Evolutionary conservation across 768 basidiomycete species (phyloP).

Genomic region (Strobilomyces dryophilus): DNA sequence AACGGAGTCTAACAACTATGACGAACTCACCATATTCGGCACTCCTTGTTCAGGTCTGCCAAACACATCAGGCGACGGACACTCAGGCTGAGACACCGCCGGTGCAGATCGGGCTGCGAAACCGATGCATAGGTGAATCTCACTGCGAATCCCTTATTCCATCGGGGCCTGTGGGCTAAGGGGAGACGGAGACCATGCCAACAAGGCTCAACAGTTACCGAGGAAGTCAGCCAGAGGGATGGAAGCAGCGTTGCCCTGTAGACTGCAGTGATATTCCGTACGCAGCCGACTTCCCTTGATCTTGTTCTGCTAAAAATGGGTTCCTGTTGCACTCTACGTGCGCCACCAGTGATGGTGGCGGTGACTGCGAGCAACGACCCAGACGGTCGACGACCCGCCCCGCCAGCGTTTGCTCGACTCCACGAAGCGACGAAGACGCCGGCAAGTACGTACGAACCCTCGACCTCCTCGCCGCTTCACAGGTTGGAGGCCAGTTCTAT

Average conservation of each 20-base stretch:
- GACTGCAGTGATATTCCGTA: not conserved
- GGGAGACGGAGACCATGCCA: conserved; percentile 17
- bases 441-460: not conserved
- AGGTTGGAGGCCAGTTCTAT: conserved; percentile 8
- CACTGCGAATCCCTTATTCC: conserved; percentile 16
- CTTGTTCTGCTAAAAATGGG: conserved; percentile 9
- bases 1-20: too few relatives aligned
- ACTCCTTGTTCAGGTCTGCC: not conserved
- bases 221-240: not conserved
- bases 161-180: conserved; percentile 14
- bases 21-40: not conserved
- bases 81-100: conserved; percentile 11
- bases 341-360: not conserved
- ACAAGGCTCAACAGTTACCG: conserved; percentile 16
- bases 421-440: not conserved
- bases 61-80: conserved; percentile 3
- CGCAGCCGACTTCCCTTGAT: not conserved
- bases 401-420: too few relatives aligned
- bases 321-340: not conserved
- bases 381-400: too few relatives aligned
- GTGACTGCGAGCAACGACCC: not conserved
- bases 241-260: not conserved
- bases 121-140: conserved; percentile 10
- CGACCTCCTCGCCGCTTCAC: conserved; percentile 7
- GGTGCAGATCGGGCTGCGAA: conserved; percentile 6